Evolutionary conservation across 2,329 filamentous ascomycete species (phyloP).

Genomic region (Fusarium graminum): DNA sequence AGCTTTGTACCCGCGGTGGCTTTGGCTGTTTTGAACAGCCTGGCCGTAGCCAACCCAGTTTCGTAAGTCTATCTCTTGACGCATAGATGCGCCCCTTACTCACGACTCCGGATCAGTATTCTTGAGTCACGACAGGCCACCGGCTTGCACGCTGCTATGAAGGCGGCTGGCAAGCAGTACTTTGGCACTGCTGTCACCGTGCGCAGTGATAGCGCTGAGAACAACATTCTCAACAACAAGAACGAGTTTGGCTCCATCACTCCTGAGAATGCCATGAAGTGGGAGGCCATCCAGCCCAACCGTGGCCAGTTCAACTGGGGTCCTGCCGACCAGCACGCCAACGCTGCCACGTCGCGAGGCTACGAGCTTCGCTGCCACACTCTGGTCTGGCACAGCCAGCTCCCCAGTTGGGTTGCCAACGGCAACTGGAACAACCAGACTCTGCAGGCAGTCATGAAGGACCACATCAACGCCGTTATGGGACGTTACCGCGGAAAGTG

Average conservation of each 20-base stretch:
- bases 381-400: constrained; percentile 27
- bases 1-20: constrained; percentile 15
- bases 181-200: constrained; percentile 25
- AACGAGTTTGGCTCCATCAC: constrained; percentile 18
- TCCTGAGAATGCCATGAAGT: constrained; percentile 28
- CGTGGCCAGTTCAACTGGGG: constrained; percentile 28
- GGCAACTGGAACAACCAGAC: constrained; percentile 32
- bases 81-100: accelerated
- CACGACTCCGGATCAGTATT: background rate
- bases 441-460: constrained; percentile 18
- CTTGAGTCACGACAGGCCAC: constrained; percentile 7
- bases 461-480: constrained; percentile 24
- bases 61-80: background rate
- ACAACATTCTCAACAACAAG: constrained; percentile 14
- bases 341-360: constrained; percentile 6
- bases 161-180: constrained; percentile 24
- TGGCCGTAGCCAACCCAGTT: constrained; percentile 14
- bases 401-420: constrained; percentile 16
- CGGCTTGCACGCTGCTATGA: constrained; percentile 18
- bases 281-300: constrained; percentile 23
- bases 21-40: constrained; percentile 12
- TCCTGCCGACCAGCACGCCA: constrained; percentile 18
- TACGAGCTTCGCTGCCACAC: constrained; percentile 20
- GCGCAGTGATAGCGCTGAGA: constrained; percentile 10
- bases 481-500: constrained; percentile 27